A percentile compares a stretch with the other conserved stretches of the same genome.
Conservation (phyloP, 805 yeast genomes). For the Lipomyces sp. region DNA sequence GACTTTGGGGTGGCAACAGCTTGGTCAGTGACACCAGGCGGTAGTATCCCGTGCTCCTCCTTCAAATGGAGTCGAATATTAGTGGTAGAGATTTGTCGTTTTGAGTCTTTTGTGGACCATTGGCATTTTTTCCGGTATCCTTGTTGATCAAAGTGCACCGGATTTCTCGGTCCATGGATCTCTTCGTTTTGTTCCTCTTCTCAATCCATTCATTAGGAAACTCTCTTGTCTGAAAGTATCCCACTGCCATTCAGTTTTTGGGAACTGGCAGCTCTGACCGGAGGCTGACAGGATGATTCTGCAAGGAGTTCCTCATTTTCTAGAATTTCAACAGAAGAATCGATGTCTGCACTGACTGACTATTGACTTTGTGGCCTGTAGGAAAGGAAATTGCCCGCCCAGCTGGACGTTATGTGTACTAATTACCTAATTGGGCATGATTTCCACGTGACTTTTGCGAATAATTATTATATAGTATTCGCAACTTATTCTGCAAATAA, state of each 20-base stretch:
- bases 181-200: neutral
- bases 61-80: neutral
- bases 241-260: neutral
- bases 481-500: no score
- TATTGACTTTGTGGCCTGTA: no score
- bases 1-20: no score
- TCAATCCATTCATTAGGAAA: constrained; percentile 2
- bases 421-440: no score
- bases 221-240: neutral
- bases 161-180: neutral
- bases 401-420: no score
- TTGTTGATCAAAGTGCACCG: neutral
- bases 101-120: constrained; percentile 5
- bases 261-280: neutral
- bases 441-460: no score
- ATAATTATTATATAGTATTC: no score
- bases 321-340: neutral
- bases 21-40: no score
- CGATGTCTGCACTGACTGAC: neutral
- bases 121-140: neutral
- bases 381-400: no score
- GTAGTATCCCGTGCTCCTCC: neutral
- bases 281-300: constrained; percentile 3
- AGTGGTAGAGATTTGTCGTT: neutral
- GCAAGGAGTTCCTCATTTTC: neutral